Conservation (phyloP, 345 rosid species). For the Dovyalis caffra region DNA sequence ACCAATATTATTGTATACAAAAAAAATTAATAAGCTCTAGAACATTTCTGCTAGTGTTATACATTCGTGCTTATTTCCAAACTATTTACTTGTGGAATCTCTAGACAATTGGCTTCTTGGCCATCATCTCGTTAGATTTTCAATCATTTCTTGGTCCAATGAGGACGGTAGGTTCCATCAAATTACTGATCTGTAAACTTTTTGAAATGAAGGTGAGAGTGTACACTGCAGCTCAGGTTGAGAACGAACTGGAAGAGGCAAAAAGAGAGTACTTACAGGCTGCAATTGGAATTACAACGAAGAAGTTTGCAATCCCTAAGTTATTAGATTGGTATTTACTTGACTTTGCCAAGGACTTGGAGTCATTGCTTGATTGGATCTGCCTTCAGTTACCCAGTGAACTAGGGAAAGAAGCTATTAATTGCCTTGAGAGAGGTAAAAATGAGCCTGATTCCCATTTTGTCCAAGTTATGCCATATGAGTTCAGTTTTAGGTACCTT, state of each 20-base stretch:
- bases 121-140: neutral
- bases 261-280: slow-evolving; percentile 81
- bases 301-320: slow-evolving; percentile 63
- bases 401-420: slow-evolving; percentile 61
- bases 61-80: neutral
- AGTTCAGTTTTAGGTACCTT: slow-evolving; percentile 75
- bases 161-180: neutral
- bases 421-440: slow-evolving; percentile 59
- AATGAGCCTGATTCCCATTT: slow-evolving; percentile 38
- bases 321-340: slow-evolving; percentile 77
- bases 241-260: slow-evolving; percentile 62
- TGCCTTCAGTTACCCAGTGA: slow-evolving; percentile 84
- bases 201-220: slow-evolving; percentile 55
- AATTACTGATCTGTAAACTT: slow-evolving; percentile 24
- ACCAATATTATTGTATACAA: neutral
- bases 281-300: slow-evolving; percentile 53
- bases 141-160: neutral
- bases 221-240: slow-evolving; percentile 63
- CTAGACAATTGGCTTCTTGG: neutral
- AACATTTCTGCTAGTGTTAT: neutral
- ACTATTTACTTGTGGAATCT: neutral
- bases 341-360: slow-evolving; percentile 81
- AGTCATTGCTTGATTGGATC: slow-evolving; percentile 81
- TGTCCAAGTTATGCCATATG: slow-evolving; percentile 63
- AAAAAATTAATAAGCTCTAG: neutral